Evolutionary conservation across 2,329 filamentous ascomycete genomes (phyloP).

Genomic region (Cladosporium halotolerans): DNA sequence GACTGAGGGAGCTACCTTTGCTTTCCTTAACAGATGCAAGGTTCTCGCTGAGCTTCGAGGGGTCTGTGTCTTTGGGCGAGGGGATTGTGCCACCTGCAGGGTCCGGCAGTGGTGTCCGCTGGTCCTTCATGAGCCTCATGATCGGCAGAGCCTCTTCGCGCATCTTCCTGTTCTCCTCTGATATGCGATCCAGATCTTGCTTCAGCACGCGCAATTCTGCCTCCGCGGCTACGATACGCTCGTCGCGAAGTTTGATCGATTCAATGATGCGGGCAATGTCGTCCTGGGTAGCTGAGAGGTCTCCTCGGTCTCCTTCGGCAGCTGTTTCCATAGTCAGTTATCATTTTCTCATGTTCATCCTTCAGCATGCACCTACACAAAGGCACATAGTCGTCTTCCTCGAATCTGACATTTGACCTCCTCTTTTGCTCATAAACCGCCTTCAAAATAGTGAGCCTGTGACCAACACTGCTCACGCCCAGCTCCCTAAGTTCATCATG

Average conservation of each 20-base stretch:
- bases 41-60: constrained; percentile 21
- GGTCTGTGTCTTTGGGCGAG: constrained; percentile 28
- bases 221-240: constrained; percentile 78
- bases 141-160: constrained; percentile 89
- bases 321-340: constrained; percentile 47
- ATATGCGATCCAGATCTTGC: constrained; percentile 41
- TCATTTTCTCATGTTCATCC: no score
- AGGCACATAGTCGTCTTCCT: constrained; percentile 89
- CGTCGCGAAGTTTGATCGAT: constrained; percentile 81
- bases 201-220: constrained; percentile 72
- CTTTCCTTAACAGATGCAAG: constrained; percentile 25
- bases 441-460: constrained; percentile 90
- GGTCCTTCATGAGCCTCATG: constrained; percentile 84
- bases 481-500: constrained; percentile 95
- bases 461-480: constrained; percentile 86
- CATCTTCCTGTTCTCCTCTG: constrained; percentile 81
- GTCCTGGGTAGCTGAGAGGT: constrained; percentile 81
- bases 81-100: constrained; percentile 30
- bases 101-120: constrained; percentile 72
- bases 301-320: constrained; percentile 79
- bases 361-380: constrained; percentile 33
- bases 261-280: constrained; percentile 89
- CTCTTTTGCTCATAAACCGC: constrained; percentile 95
- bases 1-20: constrained; percentile 43
- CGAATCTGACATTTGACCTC: constrained; percentile 83